Percentiles rank a stretch among this genome's conserved stretches.
These are phyloP conservation scores for Hypericum perforatum DNA, from an alignment of 345 rosid species.

Conservation along the genomic window DNA sequence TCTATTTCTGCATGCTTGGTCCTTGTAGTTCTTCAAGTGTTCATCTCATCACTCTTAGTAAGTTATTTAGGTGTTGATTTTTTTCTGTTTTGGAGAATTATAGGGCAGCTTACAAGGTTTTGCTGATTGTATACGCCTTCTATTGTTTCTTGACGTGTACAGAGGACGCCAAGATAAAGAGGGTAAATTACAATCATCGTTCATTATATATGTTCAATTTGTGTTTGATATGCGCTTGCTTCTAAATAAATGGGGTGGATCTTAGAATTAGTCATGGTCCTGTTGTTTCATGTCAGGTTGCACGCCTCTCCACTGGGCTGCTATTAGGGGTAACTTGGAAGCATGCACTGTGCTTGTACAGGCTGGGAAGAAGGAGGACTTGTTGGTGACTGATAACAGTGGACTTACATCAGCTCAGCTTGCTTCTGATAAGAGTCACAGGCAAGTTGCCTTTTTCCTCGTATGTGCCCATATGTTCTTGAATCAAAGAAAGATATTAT, in stretches of 20 bases:
- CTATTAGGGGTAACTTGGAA: constrained; percentile 95
- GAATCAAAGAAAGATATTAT: no score
- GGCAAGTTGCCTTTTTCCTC: constrained; percentile 98
- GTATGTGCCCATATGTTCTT: constrained; percentile 47
- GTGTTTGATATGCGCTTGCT: not conserved
- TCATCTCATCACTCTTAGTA: not conserved
- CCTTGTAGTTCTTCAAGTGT: not conserved
- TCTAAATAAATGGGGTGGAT: not conserved
- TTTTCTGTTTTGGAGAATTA: constrained; percentile 34
- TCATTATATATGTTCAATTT: constrained; percentile 1
- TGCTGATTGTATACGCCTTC: constrained; percentile 89
- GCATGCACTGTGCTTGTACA: constrained; percentile 97
- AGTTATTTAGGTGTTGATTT: constrained; percentile 8
- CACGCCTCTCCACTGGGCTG: constrained; percentile 98
- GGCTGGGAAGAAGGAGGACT: constrained; percentile 96
- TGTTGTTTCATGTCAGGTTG: constrained; percentile 43
- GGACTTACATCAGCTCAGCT: constrained; percentile 99
- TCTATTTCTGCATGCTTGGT: no score
- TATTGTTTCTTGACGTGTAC: constrained; percentile 81
- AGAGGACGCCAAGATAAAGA: constrained; percentile 98
- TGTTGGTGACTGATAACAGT: constrained; percentile 73
- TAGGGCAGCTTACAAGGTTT: constrained; percentile 99
- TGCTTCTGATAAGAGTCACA: constrained; percentile 91
- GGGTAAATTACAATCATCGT: constrained; percentile 30
- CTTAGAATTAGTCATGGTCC: no score